phyloP scores from a whole-genome alignment of 805 yeast genomes.

The Candida incommunis region DNA sequence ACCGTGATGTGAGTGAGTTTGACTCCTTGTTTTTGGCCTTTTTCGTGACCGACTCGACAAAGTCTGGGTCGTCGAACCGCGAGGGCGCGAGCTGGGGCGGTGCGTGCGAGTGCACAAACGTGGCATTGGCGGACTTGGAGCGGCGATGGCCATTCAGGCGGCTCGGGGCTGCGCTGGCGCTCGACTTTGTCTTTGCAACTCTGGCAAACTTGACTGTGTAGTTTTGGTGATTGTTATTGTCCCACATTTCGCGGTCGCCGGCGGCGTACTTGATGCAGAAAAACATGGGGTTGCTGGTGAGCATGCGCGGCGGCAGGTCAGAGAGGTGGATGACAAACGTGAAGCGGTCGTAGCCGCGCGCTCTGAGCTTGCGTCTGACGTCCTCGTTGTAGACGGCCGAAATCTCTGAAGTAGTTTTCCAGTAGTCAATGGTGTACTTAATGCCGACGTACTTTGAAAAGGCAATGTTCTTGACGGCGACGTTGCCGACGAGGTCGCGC shows the following conservation, averaged over 20 bases:
- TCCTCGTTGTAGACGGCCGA: conserved; percentile 49
- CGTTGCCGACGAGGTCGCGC: conserved; percentile 48
- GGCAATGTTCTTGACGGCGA: conserved; percentile 64
- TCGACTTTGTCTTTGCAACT: conserved; percentile 7
- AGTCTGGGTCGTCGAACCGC: conserved; percentile 4
- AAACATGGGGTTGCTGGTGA: conserved; percentile 21
- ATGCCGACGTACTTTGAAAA: conserved; percentile 55
- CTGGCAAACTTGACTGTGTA: conserved; percentile 36
- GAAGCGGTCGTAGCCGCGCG: conserved; percentile 44
- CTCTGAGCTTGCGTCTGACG: conserved; percentile 18
- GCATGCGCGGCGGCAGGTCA: conserved; percentile 18
- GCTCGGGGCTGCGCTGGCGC: not conserved
- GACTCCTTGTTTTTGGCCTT: not conserved
- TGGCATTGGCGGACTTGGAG: not conserved
- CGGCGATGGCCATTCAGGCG: conserved; percentile 1
- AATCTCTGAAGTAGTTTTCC: conserved; percentile 64
- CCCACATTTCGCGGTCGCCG: conserved; percentile 52
- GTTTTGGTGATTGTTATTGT: conserved; percentile 49
- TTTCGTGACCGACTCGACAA: conserved; percentile 1
- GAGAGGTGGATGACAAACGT: conserved; percentile 38
- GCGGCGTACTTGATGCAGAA: conserved; percentile 47
- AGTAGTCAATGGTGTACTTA: conserved; percentile 62
- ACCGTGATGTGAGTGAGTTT: conserved; percentile 13
- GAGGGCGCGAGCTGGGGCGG: conserved; percentile 3
- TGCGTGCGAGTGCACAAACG: not conserved